Conservation (phyloP, 345 rosid genomes). For the Eucalyptus urophylla region DNA sequence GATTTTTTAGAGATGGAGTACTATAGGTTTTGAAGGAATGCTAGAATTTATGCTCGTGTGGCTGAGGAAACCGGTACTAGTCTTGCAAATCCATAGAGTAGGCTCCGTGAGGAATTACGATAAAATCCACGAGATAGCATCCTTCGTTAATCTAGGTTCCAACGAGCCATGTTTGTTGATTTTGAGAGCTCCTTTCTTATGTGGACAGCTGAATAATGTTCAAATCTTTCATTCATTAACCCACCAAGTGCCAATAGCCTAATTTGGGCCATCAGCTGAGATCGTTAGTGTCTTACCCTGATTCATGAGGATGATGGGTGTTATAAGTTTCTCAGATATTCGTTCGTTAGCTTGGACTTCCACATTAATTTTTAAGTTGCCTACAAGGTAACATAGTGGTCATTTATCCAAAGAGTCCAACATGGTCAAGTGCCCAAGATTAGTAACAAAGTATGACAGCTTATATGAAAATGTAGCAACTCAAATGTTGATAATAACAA, state of each 20-base stretch:
- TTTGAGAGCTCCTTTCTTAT: neutral
- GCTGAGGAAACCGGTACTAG: neutral
- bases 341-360: neutral
- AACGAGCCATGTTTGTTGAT: neutral
- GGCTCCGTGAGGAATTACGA: neutral
- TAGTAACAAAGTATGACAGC: neutral
- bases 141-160: neutral
- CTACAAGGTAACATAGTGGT: neutral
- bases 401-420: neutral
- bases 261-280: neutral
- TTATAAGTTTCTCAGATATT: neutral
- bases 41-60: neutral
- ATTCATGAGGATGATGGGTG: neutral
- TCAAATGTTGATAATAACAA: neutral
- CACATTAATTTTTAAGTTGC: neutral
- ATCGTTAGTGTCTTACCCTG: neutral
- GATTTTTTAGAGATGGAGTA: neutral
- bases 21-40: neutral
- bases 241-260: neutral
- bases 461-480: neutral
- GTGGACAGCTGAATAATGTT: neutral
- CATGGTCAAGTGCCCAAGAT: neutral
- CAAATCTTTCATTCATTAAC: neutral
- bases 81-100: neutral
- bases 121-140: neutral